phyloP scores from a whole-genome alignment of 345 rosid genomes.

The Leavenworthia alabamica region DNA sequence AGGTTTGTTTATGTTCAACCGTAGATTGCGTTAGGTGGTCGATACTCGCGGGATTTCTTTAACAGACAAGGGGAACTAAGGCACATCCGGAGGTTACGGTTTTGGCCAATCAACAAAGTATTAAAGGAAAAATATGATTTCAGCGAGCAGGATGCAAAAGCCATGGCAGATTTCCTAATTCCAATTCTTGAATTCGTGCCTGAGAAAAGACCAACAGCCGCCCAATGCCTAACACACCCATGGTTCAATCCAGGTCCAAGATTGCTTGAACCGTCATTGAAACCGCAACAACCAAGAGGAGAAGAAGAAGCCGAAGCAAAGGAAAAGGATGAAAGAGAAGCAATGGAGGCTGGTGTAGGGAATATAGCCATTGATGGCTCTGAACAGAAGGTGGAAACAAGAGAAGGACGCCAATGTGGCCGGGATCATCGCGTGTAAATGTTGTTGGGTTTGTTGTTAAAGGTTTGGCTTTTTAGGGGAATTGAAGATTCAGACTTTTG shows the following conservation, averaged over 20 bases:
- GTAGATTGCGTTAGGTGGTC: slow-evolving; percentile 76
- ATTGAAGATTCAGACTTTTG: background rate
- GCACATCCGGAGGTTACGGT: slow-evolving; percentile 66
- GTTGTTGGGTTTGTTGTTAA: background rate
- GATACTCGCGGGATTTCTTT: slow-evolving; percentile 71
- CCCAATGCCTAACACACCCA: slow-evolving; percentile 68
- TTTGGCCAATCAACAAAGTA: slow-evolving; percentile 75
- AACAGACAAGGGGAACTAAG: slow-evolving; percentile 72
- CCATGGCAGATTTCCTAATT: slow-evolving; percentile 62
- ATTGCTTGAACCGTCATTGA: slow-evolving; percentile 40
- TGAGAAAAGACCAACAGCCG: slow-evolving; percentile 82
- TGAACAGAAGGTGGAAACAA: slow-evolving; percentile 20
- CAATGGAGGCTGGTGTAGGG: slow-evolving; percentile 55
- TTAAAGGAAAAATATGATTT: slow-evolving; percentile 73
- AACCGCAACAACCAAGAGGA: slow-evolving; percentile 10
- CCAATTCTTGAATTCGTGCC: slow-evolving; percentile 78
- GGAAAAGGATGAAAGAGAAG: slow-evolving; percentile 64
- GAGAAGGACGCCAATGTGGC: slow-evolving; percentile 29
- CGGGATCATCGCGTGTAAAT: slow-evolving; percentile 14
- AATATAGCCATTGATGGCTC: slow-evolving; percentile 50
- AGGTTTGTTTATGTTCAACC: background rate
- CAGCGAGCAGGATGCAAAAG: slow-evolving; percentile 63
- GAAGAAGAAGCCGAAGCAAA: background rate
- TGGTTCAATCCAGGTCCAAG: slow-evolving; percentile 61
- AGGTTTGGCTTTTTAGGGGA: background rate